Percentiles rank a stretch among this genome's conserved stretches.
Conservation (phyloP, 2,329 filamentous ascomycete genomes). For the Microcyclospora pomicola region DNA sequence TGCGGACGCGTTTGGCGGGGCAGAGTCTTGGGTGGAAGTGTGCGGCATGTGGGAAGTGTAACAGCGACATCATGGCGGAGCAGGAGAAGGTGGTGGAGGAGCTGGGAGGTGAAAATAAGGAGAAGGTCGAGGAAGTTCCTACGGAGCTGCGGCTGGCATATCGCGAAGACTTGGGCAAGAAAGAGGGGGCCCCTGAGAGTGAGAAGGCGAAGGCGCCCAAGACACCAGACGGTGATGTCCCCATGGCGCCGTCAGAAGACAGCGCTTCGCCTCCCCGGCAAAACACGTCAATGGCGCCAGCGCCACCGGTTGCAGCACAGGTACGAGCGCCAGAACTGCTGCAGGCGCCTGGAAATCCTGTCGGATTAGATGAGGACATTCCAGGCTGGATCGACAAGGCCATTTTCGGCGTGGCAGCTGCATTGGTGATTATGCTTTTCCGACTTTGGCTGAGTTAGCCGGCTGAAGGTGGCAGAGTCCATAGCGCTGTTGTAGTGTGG, state of each 20-base stretch:
- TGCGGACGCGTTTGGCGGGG: constrained; percentile 54
- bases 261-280: neutral
- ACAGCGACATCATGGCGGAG: constrained; percentile 60
- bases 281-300: constrained; percentile 1
- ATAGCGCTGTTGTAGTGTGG: no score
- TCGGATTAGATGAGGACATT: constrained; percentile 34
- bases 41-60: constrained; percentile 53
- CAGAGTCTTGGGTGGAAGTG: constrained; percentile 57
- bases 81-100: constrained; percentile 45
- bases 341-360: constrained; percentile 2
- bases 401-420: constrained; percentile 58
- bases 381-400: constrained; percentile 68
- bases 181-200: constrained; percentile 11
- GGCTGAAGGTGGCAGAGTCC: no score
- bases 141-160: constrained; percentile 52
- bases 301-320: constrained; percentile 5
- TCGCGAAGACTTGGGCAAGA: constrained; percentile 52
- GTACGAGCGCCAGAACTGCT: constrained; percentile 1
- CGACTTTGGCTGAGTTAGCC: neutral
- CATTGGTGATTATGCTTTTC: constrained; percentile 54
- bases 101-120: constrained; percentile 28
- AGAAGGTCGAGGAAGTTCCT: constrained; percentile 34
- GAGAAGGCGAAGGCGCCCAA: constrained; percentile 1
- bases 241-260: constrained; percentile 2
- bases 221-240: neutral